Conservation (phyloP, 495 filamentous ascomycete species). For the Penicillium tannophilum region DNA sequence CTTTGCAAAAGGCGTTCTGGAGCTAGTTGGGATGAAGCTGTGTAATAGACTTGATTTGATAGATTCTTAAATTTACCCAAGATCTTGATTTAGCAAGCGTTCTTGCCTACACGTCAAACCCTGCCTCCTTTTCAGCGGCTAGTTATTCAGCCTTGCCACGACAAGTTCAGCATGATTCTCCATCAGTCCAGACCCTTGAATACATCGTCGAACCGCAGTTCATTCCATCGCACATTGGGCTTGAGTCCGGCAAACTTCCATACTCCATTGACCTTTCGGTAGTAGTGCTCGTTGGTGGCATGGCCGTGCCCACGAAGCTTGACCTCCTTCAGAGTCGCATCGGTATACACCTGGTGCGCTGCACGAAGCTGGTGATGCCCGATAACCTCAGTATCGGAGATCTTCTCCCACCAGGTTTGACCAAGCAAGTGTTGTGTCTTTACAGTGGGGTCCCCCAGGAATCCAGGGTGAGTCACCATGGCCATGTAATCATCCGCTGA, state of each 20-base stretch:
- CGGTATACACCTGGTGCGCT: slow-evolving; percentile 57
- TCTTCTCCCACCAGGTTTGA: slow-evolving; percentile 69
- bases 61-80: slow-evolving; percentile 6
- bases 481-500: slow-evolving; percentile 68
- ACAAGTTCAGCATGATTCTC: not conserved
- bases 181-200: slow-evolving; percentile 34
- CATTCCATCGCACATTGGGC: slow-evolving; percentile 71
- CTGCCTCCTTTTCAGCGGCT: too few species aligned
- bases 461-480: slow-evolving; percentile 66
- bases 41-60: slow-evolving; percentile 10
- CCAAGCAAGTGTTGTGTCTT: slow-evolving; percentile 80
- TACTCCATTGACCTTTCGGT: slow-evolving; percentile 70
- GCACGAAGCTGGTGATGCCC: slow-evolving; percentile 80
- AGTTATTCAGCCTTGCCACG: not conserved
- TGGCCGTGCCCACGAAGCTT: slow-evolving; percentile 60
- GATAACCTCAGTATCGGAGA: slow-evolving; percentile 65
- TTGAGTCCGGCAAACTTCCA: slow-evolving; percentile 83
- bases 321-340: slow-evolving; percentile 28
- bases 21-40: slow-evolving; percentile 4
- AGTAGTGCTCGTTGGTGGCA: slow-evolving; percentile 70
- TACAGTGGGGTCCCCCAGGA: slow-evolving; percentile 70
- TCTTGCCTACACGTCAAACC: too few species aligned
- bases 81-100: not conserved
- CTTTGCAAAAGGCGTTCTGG: slow-evolving; percentile 49
- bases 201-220: slow-evolving; percentile 65